Evolutionary conservation across 148 eudicot species (phyloP).

Genomic region (Cornus florida): DNA sequence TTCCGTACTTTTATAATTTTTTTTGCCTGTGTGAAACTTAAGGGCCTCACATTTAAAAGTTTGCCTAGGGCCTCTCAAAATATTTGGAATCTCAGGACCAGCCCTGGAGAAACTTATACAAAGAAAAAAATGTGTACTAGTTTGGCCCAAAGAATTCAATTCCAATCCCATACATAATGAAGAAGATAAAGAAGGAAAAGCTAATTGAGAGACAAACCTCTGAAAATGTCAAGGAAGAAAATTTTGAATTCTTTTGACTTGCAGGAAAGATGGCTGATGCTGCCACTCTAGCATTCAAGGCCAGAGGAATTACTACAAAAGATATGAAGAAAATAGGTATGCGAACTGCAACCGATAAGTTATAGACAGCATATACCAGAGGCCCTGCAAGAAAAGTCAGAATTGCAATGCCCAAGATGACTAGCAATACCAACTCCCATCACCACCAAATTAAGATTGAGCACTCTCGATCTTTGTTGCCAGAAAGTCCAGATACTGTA

Average conservation of each 20-base stretch:
- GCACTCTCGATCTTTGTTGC: slow-evolving; percentile 18
- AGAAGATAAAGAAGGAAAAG: slow-evolving; percentile 13
- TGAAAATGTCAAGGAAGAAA: slow-evolving; percentile 40
- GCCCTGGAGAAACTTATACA: too few relatives aligned
- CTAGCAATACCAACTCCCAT: slow-evolving; percentile 21
- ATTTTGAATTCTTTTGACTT: slow-evolving; percentile 25
- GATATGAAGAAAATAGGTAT: slow-evolving; percentile 33
- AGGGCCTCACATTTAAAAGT: too few relatives aligned
- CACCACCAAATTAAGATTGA: slow-evolving; percentile 18
- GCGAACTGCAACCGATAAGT: slow-evolving; percentile 22
- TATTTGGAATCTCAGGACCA: too few relatives aligned
- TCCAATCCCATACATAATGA: slow-evolving; percentile 18
- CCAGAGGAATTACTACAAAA: slow-evolving; percentile 32
- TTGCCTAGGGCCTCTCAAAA: too few relatives aligned
- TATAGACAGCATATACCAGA: slow-evolving; percentile 16
- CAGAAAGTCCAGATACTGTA: slow-evolving; percentile 27
- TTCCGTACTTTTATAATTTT: too few relatives aligned
- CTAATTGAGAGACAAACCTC: slow-evolving; percentile 23
- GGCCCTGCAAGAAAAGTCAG: slow-evolving; percentile 32
- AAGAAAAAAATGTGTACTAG: too few relatives aligned
- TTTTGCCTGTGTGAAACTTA: too few relatives aligned
- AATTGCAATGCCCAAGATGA: slow-evolving; percentile 25
- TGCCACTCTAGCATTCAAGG: slow-evolving; percentile 25
- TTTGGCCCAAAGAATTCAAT: slow-evolving; percentile 1
- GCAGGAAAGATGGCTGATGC: slow-evolving; percentile 30